Base-by-base conservation (phyloP, 306 rosid species). In the Erythrophleum fordii region DNA sequence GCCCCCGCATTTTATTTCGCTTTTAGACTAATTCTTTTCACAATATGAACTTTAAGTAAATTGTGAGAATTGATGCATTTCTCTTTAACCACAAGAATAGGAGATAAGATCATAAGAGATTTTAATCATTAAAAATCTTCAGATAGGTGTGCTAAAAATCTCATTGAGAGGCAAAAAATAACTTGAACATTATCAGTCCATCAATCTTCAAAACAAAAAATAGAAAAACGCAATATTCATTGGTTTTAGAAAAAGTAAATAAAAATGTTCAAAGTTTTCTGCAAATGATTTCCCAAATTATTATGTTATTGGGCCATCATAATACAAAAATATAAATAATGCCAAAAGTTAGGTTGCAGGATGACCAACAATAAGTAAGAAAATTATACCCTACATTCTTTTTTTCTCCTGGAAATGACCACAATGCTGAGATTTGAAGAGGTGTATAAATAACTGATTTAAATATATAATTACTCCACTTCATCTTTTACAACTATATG, bases 321-420 rank as follows among this genome's bases (percentile, higher is more conserved):
- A 29, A 71, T 70, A 48, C 62, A 62, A 76, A 62, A 76, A 48
- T 58, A 39, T 18, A 26, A 13, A 20, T 58, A 69, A 60, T 6
- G 42, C 62, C 56, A 26, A 28, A 65, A 62, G 70, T 45, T 72
- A 73, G 77, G 66, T 26, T 66, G 77, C 35, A 67, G 25, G 55
- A 78, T 56, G 60, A 25, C 0, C 49, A 1, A 72, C 20, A 26
- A 74, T 39, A 75, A 25, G 42, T 28, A 8, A 20, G 25, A n/a
- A 41, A 13, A 25, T 31, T 51, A 44, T 42, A 11, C 20, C 7
- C 62, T 56, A 28, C 14, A 56, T 56, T 22, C 23, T 11, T 11
- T 23, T 58, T 23, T 4, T 0, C 28, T n/a, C n/a, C n/a, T n/a
- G n/a, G n/a, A n/a, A n/a, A n/a, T n/a, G n/a, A n/a, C n/a, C n/a